Evolutionary conservation across 2,329 filamentous ascomycete genomes (phyloP).

Genomic region (Colletotrichum trifolii): DNA sequence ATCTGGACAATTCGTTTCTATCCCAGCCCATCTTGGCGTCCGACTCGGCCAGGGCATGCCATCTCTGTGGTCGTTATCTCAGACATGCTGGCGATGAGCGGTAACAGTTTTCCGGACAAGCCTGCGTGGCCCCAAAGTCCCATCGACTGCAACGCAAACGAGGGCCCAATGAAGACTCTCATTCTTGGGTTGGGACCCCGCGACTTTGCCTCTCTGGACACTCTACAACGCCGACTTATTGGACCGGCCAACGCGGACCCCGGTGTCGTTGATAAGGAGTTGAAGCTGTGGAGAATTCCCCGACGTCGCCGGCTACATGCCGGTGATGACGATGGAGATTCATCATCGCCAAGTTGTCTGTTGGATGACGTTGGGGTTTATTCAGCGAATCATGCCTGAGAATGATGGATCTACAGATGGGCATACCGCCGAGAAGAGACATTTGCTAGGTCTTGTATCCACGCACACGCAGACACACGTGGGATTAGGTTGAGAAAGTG

Average conservation of each 20-base stretch:
- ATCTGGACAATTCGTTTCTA: not conserved
- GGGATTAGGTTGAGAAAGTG: not conserved
- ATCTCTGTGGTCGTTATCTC: slow-evolving; percentile 1
- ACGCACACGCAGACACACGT: not conserved
- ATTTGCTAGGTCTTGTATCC: too few relatives aligned
- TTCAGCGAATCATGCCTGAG: not conserved
- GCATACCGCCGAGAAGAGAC: too few relatives aligned
- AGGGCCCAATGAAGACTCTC: not conserved
- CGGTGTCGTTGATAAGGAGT: slow-evolving; percentile 11
- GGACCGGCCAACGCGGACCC: slow-evolving; percentile 10
- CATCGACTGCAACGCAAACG: not conserved
- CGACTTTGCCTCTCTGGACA: not conserved
- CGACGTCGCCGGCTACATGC: slow-evolving; percentile 1
- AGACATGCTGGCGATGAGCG: not conserved
- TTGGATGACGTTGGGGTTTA: not conserved
- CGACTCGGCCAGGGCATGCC: not conserved
- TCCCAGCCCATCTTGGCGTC: not conserved
- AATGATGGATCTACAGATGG: not conserved
- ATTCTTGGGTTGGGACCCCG: not conserved
- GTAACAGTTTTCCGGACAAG: slow-evolving; percentile 16
- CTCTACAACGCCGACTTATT: not conserved
- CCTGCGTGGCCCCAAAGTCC: not conserved
- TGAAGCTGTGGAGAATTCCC: slow-evolving; percentile 6
- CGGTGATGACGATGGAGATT: slow-evolving; percentile 8
- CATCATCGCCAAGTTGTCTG: not conserved